Conservation (phyloP, 306 rosid genomes). For the Acmispon strigosus region DNA sequence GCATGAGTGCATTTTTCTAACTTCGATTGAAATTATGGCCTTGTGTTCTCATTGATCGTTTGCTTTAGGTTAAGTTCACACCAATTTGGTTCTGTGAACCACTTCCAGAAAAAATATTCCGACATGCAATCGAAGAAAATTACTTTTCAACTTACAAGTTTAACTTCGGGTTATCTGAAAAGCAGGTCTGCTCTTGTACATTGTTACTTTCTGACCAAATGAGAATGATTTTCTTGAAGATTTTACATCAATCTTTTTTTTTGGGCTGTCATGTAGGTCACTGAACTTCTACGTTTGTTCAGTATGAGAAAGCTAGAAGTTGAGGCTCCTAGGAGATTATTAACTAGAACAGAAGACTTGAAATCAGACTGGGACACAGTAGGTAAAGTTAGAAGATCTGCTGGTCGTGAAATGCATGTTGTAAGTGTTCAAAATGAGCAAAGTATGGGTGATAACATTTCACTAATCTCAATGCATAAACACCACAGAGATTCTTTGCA, state of each 20-base stretch:
- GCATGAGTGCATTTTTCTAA: background rate
- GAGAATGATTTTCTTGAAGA: background rate
- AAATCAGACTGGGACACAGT: background rate
- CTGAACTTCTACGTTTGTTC: constrained; percentile 40
- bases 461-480: background rate
- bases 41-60: background rate
- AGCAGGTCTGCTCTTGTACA: constrained; percentile 43
- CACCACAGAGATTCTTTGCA: constrained; percentile 18
- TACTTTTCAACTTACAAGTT: constrained; percentile 45
- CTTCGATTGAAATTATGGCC: background rate
- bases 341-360: background rate
- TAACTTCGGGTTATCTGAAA: constrained; percentile 52
- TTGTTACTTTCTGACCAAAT: constrained; percentile 8
- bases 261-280: constrained; percentile 35
- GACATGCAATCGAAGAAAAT: constrained; percentile 43
- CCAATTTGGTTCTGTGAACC: constrained; percentile 53
- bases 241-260: background rate
- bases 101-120: constrained; percentile 40
- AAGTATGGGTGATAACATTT: background rate
- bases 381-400: constrained; percentile 16
- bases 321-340: constrained; percentile 5
- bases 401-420: constrained; percentile 11
- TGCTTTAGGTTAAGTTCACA: constrained; percentile 40
- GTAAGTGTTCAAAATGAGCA: constrained; percentile 11
- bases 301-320: constrained; percentile 19